Percentiles rank a stretch among this genome's conserved stretches.
Evolutionary conservation across 2,329 filamentous ascomycete species (phyloP).

Genomic region (Sporothrix phasma): DNA sequence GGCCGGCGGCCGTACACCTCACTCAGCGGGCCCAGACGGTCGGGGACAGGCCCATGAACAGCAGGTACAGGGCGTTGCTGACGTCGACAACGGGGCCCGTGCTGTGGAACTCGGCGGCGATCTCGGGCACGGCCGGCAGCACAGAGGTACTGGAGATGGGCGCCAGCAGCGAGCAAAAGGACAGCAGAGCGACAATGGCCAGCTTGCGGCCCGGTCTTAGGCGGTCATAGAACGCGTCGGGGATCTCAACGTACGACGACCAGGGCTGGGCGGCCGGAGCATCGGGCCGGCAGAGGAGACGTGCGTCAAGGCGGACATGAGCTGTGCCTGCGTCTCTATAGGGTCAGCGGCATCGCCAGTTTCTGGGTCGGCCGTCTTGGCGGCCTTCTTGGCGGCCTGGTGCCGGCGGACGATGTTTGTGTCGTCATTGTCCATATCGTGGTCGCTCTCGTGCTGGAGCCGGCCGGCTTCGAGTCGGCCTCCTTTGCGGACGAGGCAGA

Average conservation of each 20-base stretch:
- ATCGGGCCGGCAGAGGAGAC: conserved; percentile 23
- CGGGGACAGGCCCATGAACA: conserved; percentile 59
- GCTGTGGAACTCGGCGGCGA: conserved; percentile 48
- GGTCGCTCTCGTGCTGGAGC: neutral
- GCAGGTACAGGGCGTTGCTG: conserved; percentile 58
- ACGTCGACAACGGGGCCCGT: conserved; percentile 55
- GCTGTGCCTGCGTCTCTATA: conserved; percentile 6
- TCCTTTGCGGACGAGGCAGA: neutral
- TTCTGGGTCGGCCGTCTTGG: neutral
- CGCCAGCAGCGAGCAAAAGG: conserved; percentile 66
- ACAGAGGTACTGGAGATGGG: conserved; percentile 59
- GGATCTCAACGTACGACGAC: conserved; percentile 29
- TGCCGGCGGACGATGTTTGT: neutral
- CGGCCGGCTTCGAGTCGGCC: neutral
- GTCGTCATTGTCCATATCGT: conserved; percentile 3
- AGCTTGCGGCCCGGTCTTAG: conserved; percentile 53
- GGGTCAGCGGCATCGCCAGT: neutral
- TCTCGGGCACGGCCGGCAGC: conserved; percentile 54
- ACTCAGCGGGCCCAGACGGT: conserved; percentile 56
- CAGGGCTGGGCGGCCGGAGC: conserved; percentile 23
- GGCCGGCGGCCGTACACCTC: conserved; percentile 45
- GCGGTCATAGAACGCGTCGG: conserved; percentile 53
- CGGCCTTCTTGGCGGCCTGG: neutral
- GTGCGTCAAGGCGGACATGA: conserved; percentile 16
- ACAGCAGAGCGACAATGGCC: conserved; percentile 57